A percentile compares a stretch with the other conserved stretches of the same genome.
Evolutionary conservation across 2,329 filamentous ascomycete species (phyloP).

Genomic region (Trichoderma afroharzianum): DNA sequence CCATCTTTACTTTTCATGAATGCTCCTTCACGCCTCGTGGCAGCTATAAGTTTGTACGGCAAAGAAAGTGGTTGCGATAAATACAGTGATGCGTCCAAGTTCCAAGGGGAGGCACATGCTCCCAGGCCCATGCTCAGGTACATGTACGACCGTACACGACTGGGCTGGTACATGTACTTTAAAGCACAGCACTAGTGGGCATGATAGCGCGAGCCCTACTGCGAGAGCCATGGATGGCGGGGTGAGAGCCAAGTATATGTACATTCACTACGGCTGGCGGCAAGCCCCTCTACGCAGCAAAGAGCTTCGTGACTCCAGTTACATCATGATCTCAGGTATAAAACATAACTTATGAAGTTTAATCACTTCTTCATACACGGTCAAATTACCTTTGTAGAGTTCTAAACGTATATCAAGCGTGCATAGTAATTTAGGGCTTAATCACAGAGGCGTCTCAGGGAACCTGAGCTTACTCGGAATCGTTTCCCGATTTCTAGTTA

Average conservation of each 20-base stretch:
- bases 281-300: background rate
- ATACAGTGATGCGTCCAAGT: background rate
- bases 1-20: background rate
- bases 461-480: background rate
- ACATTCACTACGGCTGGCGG: background rate
- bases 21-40: background rate
- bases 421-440: background rate
- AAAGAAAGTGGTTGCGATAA: background rate
- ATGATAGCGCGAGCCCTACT: background rate
- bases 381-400: background rate
- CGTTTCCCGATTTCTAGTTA: background rate
- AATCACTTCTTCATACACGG: background rate
- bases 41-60: background rate
- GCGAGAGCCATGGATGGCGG: background rate
- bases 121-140: background rate
- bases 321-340: background rate
- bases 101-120: too few species aligned
- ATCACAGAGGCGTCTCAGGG: background rate
- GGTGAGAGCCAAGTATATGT: background rate
- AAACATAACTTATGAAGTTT: too few species aligned
- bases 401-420: background rate
- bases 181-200: background rate
- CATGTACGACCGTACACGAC: background rate
- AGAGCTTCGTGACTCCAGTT: background rate
- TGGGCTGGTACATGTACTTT: background rate